Evolutionary conservation across 2,329 filamentous ascomycete species (phyloP), one percentile per base, ranked within the genome.

Genomic region (Alternaria postmessia): DNA sequence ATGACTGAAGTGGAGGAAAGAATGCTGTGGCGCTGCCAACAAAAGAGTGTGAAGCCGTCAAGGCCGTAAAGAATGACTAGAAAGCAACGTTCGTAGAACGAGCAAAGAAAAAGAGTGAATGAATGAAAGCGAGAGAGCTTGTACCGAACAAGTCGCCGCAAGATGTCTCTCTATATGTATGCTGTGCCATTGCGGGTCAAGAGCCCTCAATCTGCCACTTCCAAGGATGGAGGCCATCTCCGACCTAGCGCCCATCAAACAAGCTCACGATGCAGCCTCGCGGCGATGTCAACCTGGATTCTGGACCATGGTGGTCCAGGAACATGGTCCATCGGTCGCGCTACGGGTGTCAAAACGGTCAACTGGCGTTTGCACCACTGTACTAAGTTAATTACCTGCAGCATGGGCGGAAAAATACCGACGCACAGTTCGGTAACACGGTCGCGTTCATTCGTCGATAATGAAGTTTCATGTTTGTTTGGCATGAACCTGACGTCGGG

Each of bases 21-120:
- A 68, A 63, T 64, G 66, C 46, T 59, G 55, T 65, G 67, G 69
- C 72, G 62, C 70, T 52, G 68, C 70, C 70, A 52, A 69, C 58
- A 58, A 71, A 68, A 66, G 67, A 65, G 63, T 64, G 58, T 65
- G 66, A 61, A 72, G 73, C 73, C 73, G 54, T 76, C 73, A 74
- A 76, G 74, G 73, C 73, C 68, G 57, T 49, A 67, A 71, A 61
- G 64, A 69, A 66, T 51, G 64, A 67, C 49, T 47, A 43, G 34
- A 51, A 61, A 66, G 63, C 41, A 64, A 59, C 53, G 58, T 56
- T 64, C 57, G 56, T 61, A 48, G 57, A 66, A 67, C 42, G 64
- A 63, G 62, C 54, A 54, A 61, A 32, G 26, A 44, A 51, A 64
- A 52, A 39, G 62, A 63, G 62, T 32, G 55, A 62, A 66, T 47